These are phyloP conservation scores for Fraxinus latifolia DNA, from an alignment of 305 asterid genomes.

Conservation along the genomic window DNA sequence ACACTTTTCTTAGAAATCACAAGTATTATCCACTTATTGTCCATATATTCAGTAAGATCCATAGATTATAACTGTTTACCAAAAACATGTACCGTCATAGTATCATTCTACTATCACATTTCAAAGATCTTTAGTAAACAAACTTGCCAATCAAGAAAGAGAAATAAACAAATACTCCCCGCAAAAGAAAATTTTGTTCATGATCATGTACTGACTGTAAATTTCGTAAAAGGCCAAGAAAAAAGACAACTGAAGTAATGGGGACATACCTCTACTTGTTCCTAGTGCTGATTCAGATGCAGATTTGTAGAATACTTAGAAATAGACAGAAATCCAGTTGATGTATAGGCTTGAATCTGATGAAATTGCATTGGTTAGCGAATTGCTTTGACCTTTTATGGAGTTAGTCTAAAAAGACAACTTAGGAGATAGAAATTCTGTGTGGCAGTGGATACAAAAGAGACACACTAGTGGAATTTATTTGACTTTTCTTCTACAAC, in stretches of 20 bases:
- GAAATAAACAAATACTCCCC: not conserved
- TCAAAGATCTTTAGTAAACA: not conserved
- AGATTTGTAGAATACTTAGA: not conserved
- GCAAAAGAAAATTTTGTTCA: not conserved
- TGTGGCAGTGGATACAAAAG: not conserved
- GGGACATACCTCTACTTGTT: not conserved
- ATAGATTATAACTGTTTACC: not conserved
- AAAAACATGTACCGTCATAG: not conserved
- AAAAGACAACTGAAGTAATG: not conserved
- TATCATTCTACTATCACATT: not conserved
- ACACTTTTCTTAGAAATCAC: not conserved
- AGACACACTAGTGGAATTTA: not conserved
- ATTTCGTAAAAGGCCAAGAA: not conserved
- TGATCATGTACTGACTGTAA: not conserved
- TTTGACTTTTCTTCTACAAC: not conserved
- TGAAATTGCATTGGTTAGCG: not conserved
- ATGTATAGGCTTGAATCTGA: not conserved
- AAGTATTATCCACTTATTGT: not conserved
- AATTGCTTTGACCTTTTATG: not conserved
- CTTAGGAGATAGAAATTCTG: not conserved
- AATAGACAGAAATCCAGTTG: not conserved
- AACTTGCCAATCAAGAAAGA: not conserved
- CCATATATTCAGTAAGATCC: not conserved
- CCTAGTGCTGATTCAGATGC: not conserved
- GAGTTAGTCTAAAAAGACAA: not conserved